Conservation (phyloP, 352 stramenopile genomes). For the Pythium sukuiense region DNA sequence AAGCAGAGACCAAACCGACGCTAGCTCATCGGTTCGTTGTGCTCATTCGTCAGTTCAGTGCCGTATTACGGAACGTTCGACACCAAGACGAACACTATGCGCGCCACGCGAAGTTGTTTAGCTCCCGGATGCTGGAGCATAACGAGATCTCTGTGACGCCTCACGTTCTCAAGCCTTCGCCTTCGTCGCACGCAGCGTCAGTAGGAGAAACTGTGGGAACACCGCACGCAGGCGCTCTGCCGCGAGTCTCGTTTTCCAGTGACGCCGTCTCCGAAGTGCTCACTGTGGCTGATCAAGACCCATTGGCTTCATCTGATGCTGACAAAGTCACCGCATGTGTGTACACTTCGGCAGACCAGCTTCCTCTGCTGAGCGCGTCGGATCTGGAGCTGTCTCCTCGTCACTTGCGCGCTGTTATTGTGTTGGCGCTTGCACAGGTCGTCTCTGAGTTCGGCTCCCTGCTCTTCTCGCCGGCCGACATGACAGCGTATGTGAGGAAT, state of each 20-base stretch:
- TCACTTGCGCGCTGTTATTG: constrained; percentile 39
- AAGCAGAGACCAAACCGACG: neutral
- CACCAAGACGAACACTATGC: constrained; percentile 70
- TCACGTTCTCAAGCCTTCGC: neutral
- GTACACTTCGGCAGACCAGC: constrained; percentile 30
- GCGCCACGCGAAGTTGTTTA: constrained; percentile 62
- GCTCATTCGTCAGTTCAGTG: constrained; percentile 31
- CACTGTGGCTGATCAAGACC: neutral
- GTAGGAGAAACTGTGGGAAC: neutral
- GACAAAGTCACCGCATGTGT: constrained; percentile 5
- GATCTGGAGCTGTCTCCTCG: constrained; percentile 49
- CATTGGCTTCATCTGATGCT: neutral
- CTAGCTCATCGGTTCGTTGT: constrained; percentile 10
- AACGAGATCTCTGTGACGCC: constrained; percentile 60
- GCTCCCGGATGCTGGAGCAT: constrained; percentile 57
- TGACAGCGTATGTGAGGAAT: constrained; percentile 61
- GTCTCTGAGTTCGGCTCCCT: constrained; percentile 51
- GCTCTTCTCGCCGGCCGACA: constrained; percentile 61
- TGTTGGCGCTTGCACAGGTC: constrained; percentile 49
- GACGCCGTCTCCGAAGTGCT: neutral
- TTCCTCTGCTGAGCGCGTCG: constrained; percentile 30
- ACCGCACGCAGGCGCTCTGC: neutral
- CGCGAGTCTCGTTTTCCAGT: neutral
- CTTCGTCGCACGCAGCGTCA: neutral
- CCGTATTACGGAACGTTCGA: constrained; percentile 39